These are phyloP conservation scores for thale cress (Arabidopsis thaliana) DNA, from an alignment of 345 rosid genomes.

Conservation along the genomic window DNA sequence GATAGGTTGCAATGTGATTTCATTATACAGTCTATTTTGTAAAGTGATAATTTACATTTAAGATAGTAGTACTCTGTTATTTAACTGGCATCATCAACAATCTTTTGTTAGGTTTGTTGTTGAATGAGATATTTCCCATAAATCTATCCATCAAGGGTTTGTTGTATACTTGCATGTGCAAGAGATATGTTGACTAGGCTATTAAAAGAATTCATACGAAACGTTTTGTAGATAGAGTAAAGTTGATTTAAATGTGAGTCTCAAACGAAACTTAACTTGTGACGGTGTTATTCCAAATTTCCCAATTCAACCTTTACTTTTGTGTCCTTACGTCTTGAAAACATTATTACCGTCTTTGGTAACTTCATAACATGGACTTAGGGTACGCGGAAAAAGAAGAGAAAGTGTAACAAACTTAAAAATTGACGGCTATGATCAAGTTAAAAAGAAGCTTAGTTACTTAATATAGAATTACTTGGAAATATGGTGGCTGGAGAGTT, in stretches of 20 bases:
- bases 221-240: background rate
- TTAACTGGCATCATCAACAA: background rate
- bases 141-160: too few species aligned
- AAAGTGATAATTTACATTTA: background rate
- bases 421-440: too few species aligned
- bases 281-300: background rate
- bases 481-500: too few species aligned
- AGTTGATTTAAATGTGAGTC: background rate
- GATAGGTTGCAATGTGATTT: background rate
- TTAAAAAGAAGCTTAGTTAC: too few species aligned
- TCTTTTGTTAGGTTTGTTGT: background rate
- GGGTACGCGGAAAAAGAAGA: too few species aligned
- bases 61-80: background rate
- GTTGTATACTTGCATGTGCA: background rate
- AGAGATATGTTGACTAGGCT: background rate
- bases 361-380: background rate
- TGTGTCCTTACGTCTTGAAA: background rate
- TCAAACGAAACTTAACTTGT: background rate
- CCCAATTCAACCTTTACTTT: background rate
- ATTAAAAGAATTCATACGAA: background rate
- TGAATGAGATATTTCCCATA: background rate
- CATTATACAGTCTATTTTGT: background rate
- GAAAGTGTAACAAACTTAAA: too few species aligned
- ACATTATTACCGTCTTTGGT: background rate
- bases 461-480: too few species aligned